Conservation (phyloP, 2,329 filamentous ascomycete genomes). For the Dendrostoma leiphaemia region DNA sequence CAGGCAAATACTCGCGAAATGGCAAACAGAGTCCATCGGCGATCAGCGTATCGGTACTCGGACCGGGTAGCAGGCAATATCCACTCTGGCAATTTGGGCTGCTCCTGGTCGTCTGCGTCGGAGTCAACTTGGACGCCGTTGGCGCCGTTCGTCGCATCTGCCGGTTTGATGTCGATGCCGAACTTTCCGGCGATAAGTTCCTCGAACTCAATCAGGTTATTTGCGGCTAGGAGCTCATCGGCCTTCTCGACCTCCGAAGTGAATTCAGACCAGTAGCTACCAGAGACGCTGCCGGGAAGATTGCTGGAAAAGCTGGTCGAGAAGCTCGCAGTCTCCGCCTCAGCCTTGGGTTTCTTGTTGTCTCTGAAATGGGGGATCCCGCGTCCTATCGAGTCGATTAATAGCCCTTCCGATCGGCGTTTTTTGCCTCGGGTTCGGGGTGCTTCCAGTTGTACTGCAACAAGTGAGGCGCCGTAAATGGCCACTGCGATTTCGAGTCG, state of each 20-base stretch:
- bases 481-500: conserved; percentile 66
- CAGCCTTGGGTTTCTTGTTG: conserved; percentile 27
- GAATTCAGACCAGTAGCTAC: conserved; percentile 46
- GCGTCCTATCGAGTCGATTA: conserved; percentile 73
- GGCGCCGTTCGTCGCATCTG: neutral
- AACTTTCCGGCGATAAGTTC: conserved; percentile 48
- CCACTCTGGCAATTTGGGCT: conserved; percentile 45
- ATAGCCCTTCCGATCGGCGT: conserved; percentile 56
- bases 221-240: conserved; percentile 44
- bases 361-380: conserved; percentile 47
- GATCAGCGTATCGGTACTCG: conserved; percentile 56
- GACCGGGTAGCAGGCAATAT: conserved; percentile 42
- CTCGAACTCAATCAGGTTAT: conserved; percentile 50
- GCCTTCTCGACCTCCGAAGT: conserved; percentile 43
- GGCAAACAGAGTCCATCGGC: conserved; percentile 62
- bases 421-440: conserved; percentile 55
- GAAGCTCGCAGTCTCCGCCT: conserved; percentile 28
- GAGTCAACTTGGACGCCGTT: neutral
- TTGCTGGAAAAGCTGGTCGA: conserved; percentile 37
- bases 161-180: conserved; percentile 32
- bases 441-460: conserved; percentile 68
- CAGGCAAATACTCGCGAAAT: conserved; percentile 62
- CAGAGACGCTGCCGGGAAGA: conserved; percentile 49
- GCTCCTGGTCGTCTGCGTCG: conserved; percentile 13
- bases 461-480: conserved; percentile 59